Conservation (phyloP, 768 basidiomycete species). For the Rhizopogon sp. region DNA sequence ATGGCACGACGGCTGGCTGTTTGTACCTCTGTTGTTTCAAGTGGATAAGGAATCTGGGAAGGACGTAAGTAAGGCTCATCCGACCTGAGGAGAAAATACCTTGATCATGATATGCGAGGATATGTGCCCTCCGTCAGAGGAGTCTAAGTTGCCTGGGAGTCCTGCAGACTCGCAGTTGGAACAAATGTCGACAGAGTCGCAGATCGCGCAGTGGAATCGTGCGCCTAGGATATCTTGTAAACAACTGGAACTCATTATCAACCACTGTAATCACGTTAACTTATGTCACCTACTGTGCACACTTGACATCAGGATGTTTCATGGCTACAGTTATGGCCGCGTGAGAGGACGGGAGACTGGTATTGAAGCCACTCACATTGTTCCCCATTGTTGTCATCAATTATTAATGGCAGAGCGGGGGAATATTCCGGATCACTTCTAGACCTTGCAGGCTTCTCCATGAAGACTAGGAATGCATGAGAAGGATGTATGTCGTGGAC, state of each 20-base stretch:
- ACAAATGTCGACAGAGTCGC: constrained; percentile 81
- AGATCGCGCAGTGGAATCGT: constrained; percentile 89
- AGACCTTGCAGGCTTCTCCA: constrained; percentile 49
- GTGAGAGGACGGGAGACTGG: not conserved
- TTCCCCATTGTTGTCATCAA: constrained; percentile 47
- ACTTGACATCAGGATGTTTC: constrained; percentile 77
- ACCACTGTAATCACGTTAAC: not conserved
- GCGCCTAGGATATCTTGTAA: constrained; percentile 87
- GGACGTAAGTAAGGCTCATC: constrained; percentile 1
- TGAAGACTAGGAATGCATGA: constrained; percentile 79
- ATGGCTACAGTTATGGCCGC: constrained; percentile 41
- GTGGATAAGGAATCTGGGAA: constrained; percentile 77
- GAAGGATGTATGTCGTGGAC: constrained; percentile 90
- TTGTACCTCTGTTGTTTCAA: constrained; percentile 69
- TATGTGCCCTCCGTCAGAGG: constrained; percentile 70
- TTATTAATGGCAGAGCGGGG: constrained; percentile 13
- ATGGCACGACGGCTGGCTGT: constrained; percentile 71
- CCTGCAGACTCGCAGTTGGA: constrained; percentile 85
- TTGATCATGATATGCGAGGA: constrained; percentile 94
- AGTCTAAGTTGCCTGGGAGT: constrained; percentile 76
- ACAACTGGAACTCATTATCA: constrained; percentile 50
- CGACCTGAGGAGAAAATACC: constrained; percentile 37
- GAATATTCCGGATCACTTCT: constrained; percentile 36
- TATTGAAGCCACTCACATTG: constrained; percentile 41
- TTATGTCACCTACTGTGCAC: constrained; percentile 64